Base-by-base conservation (phyloP, 768 basidiomycete species). In the Leccinum subgranulosum region DNA sequence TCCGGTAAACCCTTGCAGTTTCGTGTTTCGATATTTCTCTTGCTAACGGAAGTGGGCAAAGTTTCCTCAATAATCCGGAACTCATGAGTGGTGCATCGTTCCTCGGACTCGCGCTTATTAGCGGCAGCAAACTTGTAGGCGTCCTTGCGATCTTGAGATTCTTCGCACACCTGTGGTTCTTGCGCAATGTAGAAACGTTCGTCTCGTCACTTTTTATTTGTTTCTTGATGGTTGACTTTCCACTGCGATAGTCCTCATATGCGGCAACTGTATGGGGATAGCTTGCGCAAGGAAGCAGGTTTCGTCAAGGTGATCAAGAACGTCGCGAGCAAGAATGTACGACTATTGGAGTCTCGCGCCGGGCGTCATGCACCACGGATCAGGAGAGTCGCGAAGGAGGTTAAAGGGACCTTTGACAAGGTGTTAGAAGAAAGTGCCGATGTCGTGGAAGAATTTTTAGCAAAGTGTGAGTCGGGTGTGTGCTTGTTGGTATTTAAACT, bases 261-360 rank as follows among this genome's bases (percentile, higher is more conserved):
- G 97, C 86, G 84, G 60, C 94, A 92, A 69, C 79, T 98, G 19
- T 99, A 99, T 71, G 96, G 97, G 3, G 86, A 95, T 66, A 86
- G 90, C 14, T 77, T 99, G 12, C 87, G 97, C 61, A 93, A 94
- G 73, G 96, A 98, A 57, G 96, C 95, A 1, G 97, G 97, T 52
- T 90, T 98, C 61, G 92, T 96, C 64, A 97, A 98, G 77, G 95
- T 98, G n/a, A 87, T 99, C 73, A 95, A 94, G 75, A 90, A 81
- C 58, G 92, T 95, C 10, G 94, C 94, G 4, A 86, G 81, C 67
- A 88, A 87, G 76, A 92, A 93, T 60, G 91, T 86, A 0, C 81
- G 82, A 28, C 79, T 89, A 7, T 69, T 96, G 25, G 90, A 92
- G 65, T 83, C 81, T 10, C 82, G 84, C 29, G 90, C 91, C 11